Evolutionary conservation across 2,329 filamentous ascomycete species (phyloP).

Genomic region (Fusarium sp.): DNA sequence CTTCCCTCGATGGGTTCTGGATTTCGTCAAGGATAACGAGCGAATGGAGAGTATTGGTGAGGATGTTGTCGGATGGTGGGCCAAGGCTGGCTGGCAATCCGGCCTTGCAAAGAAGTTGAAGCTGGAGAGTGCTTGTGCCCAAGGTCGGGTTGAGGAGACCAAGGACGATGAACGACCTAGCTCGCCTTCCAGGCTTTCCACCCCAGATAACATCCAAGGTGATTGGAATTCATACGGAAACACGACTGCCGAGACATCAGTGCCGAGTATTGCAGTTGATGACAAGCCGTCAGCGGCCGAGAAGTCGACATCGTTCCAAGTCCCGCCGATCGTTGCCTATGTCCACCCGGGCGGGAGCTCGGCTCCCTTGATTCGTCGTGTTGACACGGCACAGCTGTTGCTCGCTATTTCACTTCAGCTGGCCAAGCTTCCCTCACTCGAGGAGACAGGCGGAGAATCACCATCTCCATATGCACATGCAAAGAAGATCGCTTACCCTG

Average conservation of each 20-base stretch:
- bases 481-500: constrained; percentile 83
- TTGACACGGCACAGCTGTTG: constrained; percentile 86
- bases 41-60: constrained; percentile 88
- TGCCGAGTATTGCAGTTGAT: constrained; percentile 5
- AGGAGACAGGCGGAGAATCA: constrained; percentile 66
- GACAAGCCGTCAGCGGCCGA: constrained; percentile 12
- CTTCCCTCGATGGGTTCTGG: constrained; percentile 89
- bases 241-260: background rate
- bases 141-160: constrained; percentile 52
- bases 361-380: constrained; percentile 79
- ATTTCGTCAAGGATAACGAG: constrained; percentile 82
- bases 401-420: constrained; percentile 84
- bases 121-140: constrained; percentile 67
- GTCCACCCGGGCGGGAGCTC: constrained; percentile 69
- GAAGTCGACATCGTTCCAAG: constrained; percentile 39
- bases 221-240: background rate
- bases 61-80: constrained; percentile 94
- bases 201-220: constrained; percentile 27
- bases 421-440: constrained; percentile 80
- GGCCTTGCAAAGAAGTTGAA: constrained; percentile 82
- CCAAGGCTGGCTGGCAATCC: constrained; percentile 90
- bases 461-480: constrained; percentile 80
- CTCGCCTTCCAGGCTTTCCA: constrained; percentile 40
- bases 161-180: constrained; percentile 47
- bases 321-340: constrained; percentile 84